These are phyloP conservation scores for Pseudonitzschia pungens DNA, from an alignment of 108 stramenopile genomes.

Conservation along the genomic window DNA sequence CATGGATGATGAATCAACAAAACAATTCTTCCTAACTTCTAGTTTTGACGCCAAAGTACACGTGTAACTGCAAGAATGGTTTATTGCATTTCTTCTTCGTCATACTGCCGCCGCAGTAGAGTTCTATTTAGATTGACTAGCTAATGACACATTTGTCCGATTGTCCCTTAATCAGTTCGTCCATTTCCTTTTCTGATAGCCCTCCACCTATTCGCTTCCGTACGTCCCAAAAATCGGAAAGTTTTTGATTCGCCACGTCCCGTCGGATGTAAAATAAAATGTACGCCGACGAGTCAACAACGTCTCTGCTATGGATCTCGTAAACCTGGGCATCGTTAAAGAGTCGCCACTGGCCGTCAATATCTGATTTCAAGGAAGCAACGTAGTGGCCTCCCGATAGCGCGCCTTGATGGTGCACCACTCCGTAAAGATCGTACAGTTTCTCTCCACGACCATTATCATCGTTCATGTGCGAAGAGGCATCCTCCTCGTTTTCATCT, in stretches of 20 bases:
- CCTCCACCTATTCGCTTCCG: conserved; percentile 64
- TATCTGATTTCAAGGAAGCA: conserved; percentile 81
- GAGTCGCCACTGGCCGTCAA: conserved; percentile 87
- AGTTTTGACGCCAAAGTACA: no score
- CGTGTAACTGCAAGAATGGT: no score
- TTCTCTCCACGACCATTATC: conserved; percentile 51
- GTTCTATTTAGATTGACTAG: conserved; percentile 21
- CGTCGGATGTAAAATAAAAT: conserved; percentile 87
- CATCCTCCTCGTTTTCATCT: not conserved
- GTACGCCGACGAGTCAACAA: conserved; percentile 88
- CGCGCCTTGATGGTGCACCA: conserved; percentile 90
- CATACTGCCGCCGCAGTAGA: not conserved
- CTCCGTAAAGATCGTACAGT: conserved; percentile 87
- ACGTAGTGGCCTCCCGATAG: conserved; percentile 89
- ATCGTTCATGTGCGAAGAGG: conserved; percentile 20
- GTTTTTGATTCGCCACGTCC: conserved; percentile 74
- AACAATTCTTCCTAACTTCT: no score
- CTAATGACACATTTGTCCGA: conserved; percentile 79
- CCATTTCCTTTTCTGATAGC: conserved; percentile 83
- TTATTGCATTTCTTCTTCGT: no score
- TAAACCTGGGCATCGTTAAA: conserved; percentile 90
- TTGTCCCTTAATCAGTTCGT: conserved; percentile 67
- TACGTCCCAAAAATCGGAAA: conserved; percentile 86
- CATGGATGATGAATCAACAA: conserved; percentile 33
- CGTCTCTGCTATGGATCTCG: conserved; percentile 78